Evolutionary conservation across 108 stramenopile genomes (phyloP).

Genomic region (Nitzschia sp.): DNA sequence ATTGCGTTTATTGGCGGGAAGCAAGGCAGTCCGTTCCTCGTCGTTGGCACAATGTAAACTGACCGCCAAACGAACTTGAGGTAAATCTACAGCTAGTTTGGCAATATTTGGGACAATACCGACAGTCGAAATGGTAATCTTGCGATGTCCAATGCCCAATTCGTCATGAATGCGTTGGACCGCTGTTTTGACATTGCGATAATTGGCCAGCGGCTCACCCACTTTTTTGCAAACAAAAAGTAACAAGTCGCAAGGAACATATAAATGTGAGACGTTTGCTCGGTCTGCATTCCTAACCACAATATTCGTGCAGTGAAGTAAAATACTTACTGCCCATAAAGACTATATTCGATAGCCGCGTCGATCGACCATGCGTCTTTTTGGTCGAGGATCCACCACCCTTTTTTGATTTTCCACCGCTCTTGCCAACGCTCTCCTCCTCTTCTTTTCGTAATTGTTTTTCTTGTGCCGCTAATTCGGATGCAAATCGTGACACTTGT

Average conservation of each 20-base stretch:
- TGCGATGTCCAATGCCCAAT: conserved; percentile 91
- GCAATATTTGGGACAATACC: conserved; percentile 84
- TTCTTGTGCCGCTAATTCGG: conserved; percentile 49
- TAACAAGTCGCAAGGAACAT: background rate
- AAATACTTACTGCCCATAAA: conserved; percentile 82
- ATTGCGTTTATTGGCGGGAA: conserved; percentile 92
- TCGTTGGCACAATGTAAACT: conserved; percentile 91
- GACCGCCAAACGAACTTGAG: conserved; percentile 86
- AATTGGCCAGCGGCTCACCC: conserved; percentile 88
- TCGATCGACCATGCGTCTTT: conserved; percentile 33
- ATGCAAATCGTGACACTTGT: conserved; percentile 83
- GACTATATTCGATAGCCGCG: conserved; percentile 91
- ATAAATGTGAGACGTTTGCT: background rate
- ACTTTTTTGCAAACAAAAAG: background rate
- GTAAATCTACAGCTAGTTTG: conserved; percentile 53
- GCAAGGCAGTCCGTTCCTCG: conserved; percentile 80
- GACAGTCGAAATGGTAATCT: conserved; percentile 94
- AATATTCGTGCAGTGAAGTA: conserved; percentile 43
- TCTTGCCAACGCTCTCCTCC: conserved; percentile 2
- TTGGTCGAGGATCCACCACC: conserved; percentile 1
- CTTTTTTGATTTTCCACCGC: conserved; percentile 2
- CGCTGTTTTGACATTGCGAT: conserved; percentile 88
- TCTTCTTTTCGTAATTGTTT: conserved; percentile 15
- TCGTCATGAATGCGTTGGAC: conserved; percentile 86
- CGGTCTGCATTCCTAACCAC: too few species aligned